phyloP scores from a whole-genome alignment of 2,329 filamentous ascomycete species.

The Rhynchosporium secalis region DNA sequence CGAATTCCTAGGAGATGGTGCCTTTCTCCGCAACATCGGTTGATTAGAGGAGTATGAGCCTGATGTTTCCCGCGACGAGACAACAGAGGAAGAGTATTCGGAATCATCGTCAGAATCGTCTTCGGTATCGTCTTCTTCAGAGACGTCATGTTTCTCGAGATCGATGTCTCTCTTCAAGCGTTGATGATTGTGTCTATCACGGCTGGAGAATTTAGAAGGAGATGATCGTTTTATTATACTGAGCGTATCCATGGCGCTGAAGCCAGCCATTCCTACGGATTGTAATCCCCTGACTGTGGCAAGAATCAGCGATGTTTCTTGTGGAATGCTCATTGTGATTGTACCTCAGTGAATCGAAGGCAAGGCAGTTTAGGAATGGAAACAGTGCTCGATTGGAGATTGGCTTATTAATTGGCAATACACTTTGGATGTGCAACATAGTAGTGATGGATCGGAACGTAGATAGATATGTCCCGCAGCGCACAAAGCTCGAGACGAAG shows the following conservation, averaged over 20 bases:
- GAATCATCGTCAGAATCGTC: conserved; percentile 47
- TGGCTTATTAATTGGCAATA: too few species aligned
- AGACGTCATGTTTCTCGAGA: conserved; percentile 43
- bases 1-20: conserved; percentile 25
- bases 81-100: conserved; percentile 34
- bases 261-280: conserved; percentile 46
- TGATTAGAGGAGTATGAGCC: conserved; percentile 36
- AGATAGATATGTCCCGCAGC: too few species aligned
- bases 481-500: too few species aligned
- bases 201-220: conserved; percentile 31
- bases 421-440: too few species aligned
- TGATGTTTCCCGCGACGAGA: conserved; percentile 37
- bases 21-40: conserved; percentile 37
- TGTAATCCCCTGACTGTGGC: neutral
- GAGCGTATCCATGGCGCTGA: conserved; percentile 49
- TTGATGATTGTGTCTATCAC: conserved; percentile 19
- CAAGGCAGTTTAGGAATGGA: too few species aligned
- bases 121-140: conserved; percentile 46
- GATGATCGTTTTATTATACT: conserved; percentile 36
- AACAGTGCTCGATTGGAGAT: too few species aligned
- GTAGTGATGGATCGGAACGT: too few species aligned
- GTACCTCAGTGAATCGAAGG: neutral
- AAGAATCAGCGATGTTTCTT: too few species aligned
- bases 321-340: too few species aligned
- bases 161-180: conserved; percentile 27